These are phyloP conservation scores for Fusarium zealandicum DNA, from an alignment of 2,329 filamentous ascomycete genomes.

Conservation along the genomic window DNA sequence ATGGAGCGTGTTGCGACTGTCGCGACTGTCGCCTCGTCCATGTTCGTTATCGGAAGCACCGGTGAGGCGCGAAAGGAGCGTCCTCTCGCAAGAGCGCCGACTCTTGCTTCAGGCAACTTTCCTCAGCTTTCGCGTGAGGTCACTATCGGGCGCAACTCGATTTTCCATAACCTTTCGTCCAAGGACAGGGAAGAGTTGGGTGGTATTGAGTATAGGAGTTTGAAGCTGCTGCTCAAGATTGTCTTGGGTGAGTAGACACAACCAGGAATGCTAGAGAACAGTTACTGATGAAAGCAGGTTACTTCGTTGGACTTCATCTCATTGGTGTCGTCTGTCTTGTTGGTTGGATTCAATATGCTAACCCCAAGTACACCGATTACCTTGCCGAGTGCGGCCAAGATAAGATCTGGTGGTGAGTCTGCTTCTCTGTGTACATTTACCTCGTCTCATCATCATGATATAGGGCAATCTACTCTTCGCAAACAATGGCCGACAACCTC, in stretches of 20 bases:
- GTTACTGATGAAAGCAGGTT: slow-evolving; percentile 42
- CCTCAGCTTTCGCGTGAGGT: slow-evolving; percentile 52
- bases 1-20: slow-evolving; percentile 46
- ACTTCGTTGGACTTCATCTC: slow-evolving; percentile 55
- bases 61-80: slow-evolving; percentile 28
- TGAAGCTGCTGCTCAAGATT: slow-evolving; percentile 59
- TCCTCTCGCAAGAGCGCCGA: slow-evolving; percentile 14
- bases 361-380: slow-evolving; percentile 51
- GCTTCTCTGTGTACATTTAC: too few species aligned
- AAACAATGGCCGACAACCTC: slow-evolving; percentile 61
- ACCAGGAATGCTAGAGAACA: rapidly evolving
- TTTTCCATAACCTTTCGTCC: slow-evolving; percentile 52
- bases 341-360: slow-evolving; percentile 54
- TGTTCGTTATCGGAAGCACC: slow-evolving; percentile 49
- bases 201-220: slow-evolving; percentile 59
- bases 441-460: slow-evolving; percentile 5
- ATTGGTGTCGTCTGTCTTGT: slow-evolving; percentile 58
- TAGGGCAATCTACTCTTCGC: slow-evolving; percentile 58
- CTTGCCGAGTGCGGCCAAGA: slow-evolving; percentile 49
- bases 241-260: slow-evolving; percentile 44
- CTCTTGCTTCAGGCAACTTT: slow-evolving; percentile 39
- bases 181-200: slow-evolving; percentile 55
- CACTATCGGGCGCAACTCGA: slow-evolving; percentile 55
- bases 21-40: slow-evolving; percentile 46
- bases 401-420: slow-evolving; percentile 57